These are phyloP conservation scores for Naganishia randhawae DNA, from an alignment of 768 basidiomycete genomes.

Conservation along the genomic window DNA sequence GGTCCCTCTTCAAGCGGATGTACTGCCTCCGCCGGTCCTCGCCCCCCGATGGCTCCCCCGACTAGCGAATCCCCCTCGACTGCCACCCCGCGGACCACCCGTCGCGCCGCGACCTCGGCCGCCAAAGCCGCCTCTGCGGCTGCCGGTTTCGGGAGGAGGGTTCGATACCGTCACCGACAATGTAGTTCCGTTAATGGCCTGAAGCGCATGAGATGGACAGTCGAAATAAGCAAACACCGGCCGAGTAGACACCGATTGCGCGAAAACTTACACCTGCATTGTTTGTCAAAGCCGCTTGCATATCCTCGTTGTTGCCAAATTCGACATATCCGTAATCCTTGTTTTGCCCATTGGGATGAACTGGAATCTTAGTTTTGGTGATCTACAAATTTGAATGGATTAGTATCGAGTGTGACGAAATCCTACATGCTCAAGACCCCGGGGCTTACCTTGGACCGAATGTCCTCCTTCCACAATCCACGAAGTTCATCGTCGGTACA, in stretches of 20 bases:
- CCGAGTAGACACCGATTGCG: background rate
- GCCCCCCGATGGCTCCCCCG: conserved; percentile 15
- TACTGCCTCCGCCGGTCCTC: conserved; percentile 2
- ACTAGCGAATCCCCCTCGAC: conserved; percentile 24
- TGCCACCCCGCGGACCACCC: background rate
- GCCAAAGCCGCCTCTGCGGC: conserved; percentile 29
- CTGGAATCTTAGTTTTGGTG: conserved; percentile 39
- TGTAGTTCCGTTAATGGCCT: conserved; percentile 41
- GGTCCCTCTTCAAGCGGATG: background rate
- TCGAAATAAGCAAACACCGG: background rate
- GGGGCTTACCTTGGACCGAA: conserved; percentile 33
- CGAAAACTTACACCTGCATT: conserved; percentile 62
- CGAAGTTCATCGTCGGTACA: conserved; percentile 40
- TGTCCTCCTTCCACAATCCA: conserved; percentile 31
- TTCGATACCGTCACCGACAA: conserved; percentile 42
- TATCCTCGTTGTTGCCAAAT: conserved; percentile 79
- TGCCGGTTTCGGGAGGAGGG: conserved; percentile 34
- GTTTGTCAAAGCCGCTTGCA: conserved; percentile 73
- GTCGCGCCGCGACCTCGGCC: conserved; percentile 13
- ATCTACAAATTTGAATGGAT: conserved; percentile 32
- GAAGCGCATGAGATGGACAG: too few species aligned
- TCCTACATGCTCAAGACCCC: too few species aligned
- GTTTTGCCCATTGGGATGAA: conserved; percentile 36
- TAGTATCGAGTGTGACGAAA: conserved; percentile 53
- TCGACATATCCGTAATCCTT: conserved; percentile 75